Conservation (phyloP, 805 yeast genomes). For the Ogataea corticis region DNA sequence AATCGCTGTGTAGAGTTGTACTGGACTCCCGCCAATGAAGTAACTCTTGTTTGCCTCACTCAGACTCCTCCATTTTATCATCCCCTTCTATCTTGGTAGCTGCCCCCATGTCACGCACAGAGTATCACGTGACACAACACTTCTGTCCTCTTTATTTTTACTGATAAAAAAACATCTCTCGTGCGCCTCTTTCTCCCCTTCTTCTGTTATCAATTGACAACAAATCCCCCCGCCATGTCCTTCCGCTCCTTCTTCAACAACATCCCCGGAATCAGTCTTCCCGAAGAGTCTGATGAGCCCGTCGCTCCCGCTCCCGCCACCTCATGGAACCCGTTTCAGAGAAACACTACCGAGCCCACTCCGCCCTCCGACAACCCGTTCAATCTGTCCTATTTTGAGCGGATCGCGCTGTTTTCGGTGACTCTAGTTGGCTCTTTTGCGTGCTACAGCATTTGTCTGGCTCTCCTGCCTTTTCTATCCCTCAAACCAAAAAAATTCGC, state of each 20-base stretch:
- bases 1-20: too few relatives aligned
- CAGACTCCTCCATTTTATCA: too few relatives aligned
- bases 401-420: slow-evolving; percentile 71
- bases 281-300: slow-evolving; percentile 11
- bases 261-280: slow-evolving; percentile 26
- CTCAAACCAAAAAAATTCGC: slow-evolving; percentile 86
- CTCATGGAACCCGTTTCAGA: slow-evolving; percentile 14
- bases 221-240: too few relatives aligned
- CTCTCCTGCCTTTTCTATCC: slow-evolving; percentile 80
- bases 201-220: too few relatives aligned
- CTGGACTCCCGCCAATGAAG: too few relatives aligned
- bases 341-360: background rate
- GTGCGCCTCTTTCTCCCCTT: too few relatives aligned
- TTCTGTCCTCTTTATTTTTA: too few relatives aligned
- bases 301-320: background rate
- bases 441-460: slow-evolving; percentile 74
- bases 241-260: slow-evolving; percentile 17
- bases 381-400: slow-evolving; percentile 66
- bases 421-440: slow-evolving; percentile 72
- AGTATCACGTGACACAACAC: too few relatives aligned
- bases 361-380: slow-evolving; percentile 32
- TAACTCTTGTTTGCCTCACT: too few relatives aligned
- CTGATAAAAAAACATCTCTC: too few relatives aligned
- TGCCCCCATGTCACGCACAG: too few relatives aligned
- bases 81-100: too few relatives aligned